A percentile compares a stretch with the other conserved stretches of the same genome.
Conservation (phyloP, 2,329 filamentous ascomycete genomes). For the Orbilia javanica region DNA sequence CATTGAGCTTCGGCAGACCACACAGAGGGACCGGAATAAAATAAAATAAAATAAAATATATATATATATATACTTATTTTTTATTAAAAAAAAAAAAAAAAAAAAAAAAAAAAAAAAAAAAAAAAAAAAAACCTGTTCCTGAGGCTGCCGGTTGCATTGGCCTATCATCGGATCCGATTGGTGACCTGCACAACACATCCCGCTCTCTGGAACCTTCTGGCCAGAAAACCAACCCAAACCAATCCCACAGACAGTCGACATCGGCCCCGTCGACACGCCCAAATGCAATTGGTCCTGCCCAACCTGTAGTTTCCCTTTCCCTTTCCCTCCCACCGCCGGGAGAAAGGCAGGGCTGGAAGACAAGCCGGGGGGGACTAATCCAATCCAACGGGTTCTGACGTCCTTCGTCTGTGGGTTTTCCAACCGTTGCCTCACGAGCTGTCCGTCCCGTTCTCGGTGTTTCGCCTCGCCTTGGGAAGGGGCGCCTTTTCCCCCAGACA, state of each 20-base stretch:
- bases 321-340: constrained; percentile 18
- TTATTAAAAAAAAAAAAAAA: no score
- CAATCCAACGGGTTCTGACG: background rate
- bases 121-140: background rate
- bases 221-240: no score
- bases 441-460: constrained; percentile 20
- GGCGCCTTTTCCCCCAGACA: constrained; percentile 47
- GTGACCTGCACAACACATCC: constrained; percentile 20
- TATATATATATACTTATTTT: no score
- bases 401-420: background rate
- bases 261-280: constrained; percentile 21
- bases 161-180: constrained; percentile 1
- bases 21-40: no score
- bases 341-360: background rate
- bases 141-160: background rate
- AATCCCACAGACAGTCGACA: no score
- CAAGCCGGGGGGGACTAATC: background rate
- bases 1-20: background rate
- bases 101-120: no score
- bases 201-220: constrained; percentile 43
- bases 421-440: constrained; percentile 8
- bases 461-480: constrained; percentile 46
- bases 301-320: constrained; percentile 22
- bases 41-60: no score
- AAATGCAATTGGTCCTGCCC: constrained; percentile 51